A percentile compares a stretch with the other conserved stretches of the same genome.
phyloP scores from a whole-genome alignment of 2,329 filamentous ascomycete genomes.

The Fusarium sp. region DNA sequence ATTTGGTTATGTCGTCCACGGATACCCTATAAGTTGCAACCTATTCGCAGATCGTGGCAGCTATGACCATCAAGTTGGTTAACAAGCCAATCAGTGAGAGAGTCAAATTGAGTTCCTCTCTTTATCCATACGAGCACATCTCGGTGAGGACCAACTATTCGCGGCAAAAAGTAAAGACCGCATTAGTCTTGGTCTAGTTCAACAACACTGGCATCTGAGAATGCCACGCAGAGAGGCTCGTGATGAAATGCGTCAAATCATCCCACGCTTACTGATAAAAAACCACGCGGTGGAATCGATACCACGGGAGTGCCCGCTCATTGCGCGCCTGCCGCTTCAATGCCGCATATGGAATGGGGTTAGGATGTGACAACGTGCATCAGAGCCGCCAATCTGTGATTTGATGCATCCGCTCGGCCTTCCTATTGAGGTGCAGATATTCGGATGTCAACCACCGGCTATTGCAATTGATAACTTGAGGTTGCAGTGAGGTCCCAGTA shows the following conservation, averaged over 20 bases:
- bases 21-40: constrained; percentile 21
- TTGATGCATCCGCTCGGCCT: constrained; percentile 35
- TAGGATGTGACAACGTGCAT: constrained; percentile 32
- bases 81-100: constrained; percentile 8
- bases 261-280: constrained; percentile 32
- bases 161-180: constrained; percentile 28
- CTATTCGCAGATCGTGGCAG: constrained; percentile 16
- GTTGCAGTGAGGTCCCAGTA: constrained; percentile 11
- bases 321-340: constrained; percentile 45
- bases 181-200: constrained; percentile 27
- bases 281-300: constrained; percentile 36
- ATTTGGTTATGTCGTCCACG: background rate
- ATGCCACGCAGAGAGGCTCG: constrained; percentile 22
- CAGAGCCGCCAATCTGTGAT: constrained; percentile 14
- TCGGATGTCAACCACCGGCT: constrained; percentile 23
- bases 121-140: constrained; percentile 25
- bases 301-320: constrained; percentile 45
- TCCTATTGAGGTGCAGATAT: constrained; percentile 35
- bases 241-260: constrained; percentile 32
- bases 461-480: constrained; percentile 9
- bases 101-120: background rate
- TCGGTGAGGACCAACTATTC: constrained; percentile 5
- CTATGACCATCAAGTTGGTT: constrained; percentile 4
- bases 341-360: constrained; percentile 31
- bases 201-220: constrained; percentile 21